Base-by-base conservation (phyloP, 441 rosid species). In the Manihot esculenta region DNA sequence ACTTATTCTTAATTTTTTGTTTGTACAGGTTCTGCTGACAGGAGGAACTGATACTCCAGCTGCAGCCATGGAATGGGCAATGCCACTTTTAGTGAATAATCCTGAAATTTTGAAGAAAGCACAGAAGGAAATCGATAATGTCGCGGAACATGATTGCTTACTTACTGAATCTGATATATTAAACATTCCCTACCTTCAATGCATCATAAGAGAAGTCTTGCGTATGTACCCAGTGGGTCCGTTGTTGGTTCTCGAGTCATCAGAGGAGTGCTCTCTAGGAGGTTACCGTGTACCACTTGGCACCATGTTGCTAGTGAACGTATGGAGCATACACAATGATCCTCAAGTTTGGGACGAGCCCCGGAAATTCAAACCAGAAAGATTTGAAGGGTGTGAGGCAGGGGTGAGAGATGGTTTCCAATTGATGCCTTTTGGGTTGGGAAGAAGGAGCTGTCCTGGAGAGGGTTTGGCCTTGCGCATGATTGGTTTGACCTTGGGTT, bases 261-360 rank as follows among this genome's bases (percentile, higher is more conserved):
- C 84, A 0, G 71, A 77, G n/a, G 86, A 78, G 27, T 86, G 91
- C 30, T n/a, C 5, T 0, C 51, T 89, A 0, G 84, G 78, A 12
- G 89, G 89, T 1, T 89, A 73, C 77, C 48, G 64, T 0, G 17
- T 86, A 8, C 89, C 89, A 2, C 21, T 65, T 0, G 85, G 84
- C 30, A 83, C 94, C 1, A 85, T 72, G 55, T 35, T 88, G 23
- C 35, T 86, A 23, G 80, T 81, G 0, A 88, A 90, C 68, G 5
- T 67, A 3, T 86, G 88, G 88, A 76, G 81, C 20, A 81, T 85
- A 54, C 94, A 91, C 18, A 82, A 81, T 27, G 89, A 87, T 58
- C 85, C 85, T 0, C 72, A 62, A 14, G 3, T 79, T 68, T 91
- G 91, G 90, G 80, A 60, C 15, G 82, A 83, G 0, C 80, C 85